Evolutionary conservation across 2,329 filamentous ascomycete species (phyloP), one percentile per base, ranked within the genome.

Genomic region (Ustulina deusta): DNA sequence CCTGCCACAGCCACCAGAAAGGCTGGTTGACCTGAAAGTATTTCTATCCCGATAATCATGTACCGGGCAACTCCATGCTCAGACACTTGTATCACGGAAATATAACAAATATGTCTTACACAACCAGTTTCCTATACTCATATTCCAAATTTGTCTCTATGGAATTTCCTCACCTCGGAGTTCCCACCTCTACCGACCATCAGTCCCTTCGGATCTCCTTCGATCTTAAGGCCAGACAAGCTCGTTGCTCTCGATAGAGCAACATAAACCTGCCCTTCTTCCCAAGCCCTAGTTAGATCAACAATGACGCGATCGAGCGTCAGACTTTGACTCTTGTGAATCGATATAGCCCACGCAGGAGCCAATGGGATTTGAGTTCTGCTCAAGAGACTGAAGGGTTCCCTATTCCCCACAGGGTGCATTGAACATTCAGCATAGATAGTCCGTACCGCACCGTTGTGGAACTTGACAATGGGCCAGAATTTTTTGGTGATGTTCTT

Each of bases 271-370:
- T 90, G 88, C 0, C 87, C 87, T 32, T 83, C 79, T 65, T 86
- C 85, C 71, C 90, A 91, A 0, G 82, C 82, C 5, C 76, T 75
- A 0, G 75, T 74, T 5, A 91, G 74, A 72, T 90, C 78, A 1
- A 91, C 86, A 1, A 84, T 81, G 1, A 88, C 87, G 3, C 82
- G 82, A 22, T 90, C 84, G 3, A 91, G 78, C 1, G 88, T 90
- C 81, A 90, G 86, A 2, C 88, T 87, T 78, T 91, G 87, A 3
- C 83, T 83, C 74, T 89, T 90, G 74, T 91, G 89, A 1, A 90
- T 85, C 0, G 84, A 90, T 72, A 90, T 83, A 0, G 89, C 89
- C 86, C 88, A 91, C 0, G 84, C 89, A 0, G 87, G 80, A 1
- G 83, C 78, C 0, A 91, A 80, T 0, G 89, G 89, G 6, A 91